These are phyloP conservation scores for Paraphaeosphaeria sporulosa DNA, from an alignment of 2,329 filamentous ascomycete genomes.

Conservation along the genomic window DNA sequence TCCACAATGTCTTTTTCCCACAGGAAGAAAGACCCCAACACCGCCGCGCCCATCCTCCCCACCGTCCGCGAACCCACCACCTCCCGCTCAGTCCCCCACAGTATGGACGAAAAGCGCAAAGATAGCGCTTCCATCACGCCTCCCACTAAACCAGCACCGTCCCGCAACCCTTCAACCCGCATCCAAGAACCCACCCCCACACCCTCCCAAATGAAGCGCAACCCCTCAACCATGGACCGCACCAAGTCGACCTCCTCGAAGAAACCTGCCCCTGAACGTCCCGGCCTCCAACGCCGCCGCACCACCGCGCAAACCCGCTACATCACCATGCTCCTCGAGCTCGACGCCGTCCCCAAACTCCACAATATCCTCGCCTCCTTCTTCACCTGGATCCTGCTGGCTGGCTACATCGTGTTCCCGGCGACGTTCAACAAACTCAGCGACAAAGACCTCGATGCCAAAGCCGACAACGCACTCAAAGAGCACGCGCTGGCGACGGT, in stretches of 20 bases:
- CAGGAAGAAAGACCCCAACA: background rate
- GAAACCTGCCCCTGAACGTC: constrained; percentile 17
- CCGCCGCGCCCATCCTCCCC: background rate
- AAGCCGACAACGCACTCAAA: constrained; percentile 27
- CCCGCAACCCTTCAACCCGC: constrained; percentile 29
- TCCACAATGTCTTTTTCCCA: constrained; percentile 13
- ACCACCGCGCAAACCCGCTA: constrained; percentile 39
- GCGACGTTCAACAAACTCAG: constrained; percentile 59
- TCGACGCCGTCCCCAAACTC: constrained; percentile 55
- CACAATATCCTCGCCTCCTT: constrained; percentile 58
- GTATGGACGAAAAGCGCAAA: constrained; percentile 15
- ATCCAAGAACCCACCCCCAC: constrained; percentile 22
- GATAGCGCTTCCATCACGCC: constrained; percentile 11
- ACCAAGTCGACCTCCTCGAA: constrained; percentile 1
- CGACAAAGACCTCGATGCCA: constrained; percentile 34
- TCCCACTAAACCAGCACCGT: constrained; percentile 16
- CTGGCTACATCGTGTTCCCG: constrained; percentile 62
- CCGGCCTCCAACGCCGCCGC: constrained; percentile 29
- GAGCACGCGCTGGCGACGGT: constrained; percentile 41
- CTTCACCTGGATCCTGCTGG: constrained; percentile 61
- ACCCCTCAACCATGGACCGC: constrained; percentile 3
- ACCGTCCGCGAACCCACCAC: constrained; percentile 6
- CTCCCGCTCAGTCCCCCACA: constrained; percentile 8
- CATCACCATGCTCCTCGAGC: constrained; percentile 56
- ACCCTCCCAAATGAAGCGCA: constrained; percentile 12